phyloP scores from a whole-genome alignment of 164 flowering plant species.

The Liriodendron chinense region DNA sequence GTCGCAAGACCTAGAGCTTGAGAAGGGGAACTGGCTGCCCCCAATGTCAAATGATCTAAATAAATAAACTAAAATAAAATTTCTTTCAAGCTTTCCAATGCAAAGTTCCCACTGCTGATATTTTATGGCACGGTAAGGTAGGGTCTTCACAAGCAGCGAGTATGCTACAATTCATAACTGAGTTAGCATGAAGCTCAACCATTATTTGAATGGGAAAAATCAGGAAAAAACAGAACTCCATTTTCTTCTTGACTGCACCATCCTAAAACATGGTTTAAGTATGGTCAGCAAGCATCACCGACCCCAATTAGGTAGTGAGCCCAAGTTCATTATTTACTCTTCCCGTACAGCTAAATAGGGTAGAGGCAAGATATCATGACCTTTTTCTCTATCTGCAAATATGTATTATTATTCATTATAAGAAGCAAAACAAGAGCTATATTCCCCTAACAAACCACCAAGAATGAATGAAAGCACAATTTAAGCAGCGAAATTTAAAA shows the following conservation, averaged over 20 bases:
- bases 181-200: background rate
- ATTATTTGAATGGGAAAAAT: too few relatives aligned
- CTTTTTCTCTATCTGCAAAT: too few relatives aligned
- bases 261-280: background rate
- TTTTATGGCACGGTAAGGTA: background rate
- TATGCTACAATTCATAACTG: background rate
- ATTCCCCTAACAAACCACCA: too few relatives aligned
- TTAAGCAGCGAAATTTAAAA: too few relatives aligned
- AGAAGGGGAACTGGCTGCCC: background rate
- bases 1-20: background rate
- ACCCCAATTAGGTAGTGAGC: background rate
- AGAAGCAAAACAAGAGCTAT: too few relatives aligned
- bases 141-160: background rate
- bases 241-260: background rate
- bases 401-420: too few relatives aligned
- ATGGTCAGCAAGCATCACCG: background rate
- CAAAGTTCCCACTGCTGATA: background rate
- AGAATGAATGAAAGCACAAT: too few relatives aligned
- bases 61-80: too few relatives aligned
- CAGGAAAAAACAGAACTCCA: background rate
- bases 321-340: too few relatives aligned
- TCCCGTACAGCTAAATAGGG: too few relatives aligned
- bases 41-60: background rate
- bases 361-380: too few relatives aligned
- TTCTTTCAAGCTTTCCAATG: background rate